Evolutionary conservation across 371 early-diverging fungal genomes (phyloP).

Genomic region (Actinomortierella ambigua): DNA sequence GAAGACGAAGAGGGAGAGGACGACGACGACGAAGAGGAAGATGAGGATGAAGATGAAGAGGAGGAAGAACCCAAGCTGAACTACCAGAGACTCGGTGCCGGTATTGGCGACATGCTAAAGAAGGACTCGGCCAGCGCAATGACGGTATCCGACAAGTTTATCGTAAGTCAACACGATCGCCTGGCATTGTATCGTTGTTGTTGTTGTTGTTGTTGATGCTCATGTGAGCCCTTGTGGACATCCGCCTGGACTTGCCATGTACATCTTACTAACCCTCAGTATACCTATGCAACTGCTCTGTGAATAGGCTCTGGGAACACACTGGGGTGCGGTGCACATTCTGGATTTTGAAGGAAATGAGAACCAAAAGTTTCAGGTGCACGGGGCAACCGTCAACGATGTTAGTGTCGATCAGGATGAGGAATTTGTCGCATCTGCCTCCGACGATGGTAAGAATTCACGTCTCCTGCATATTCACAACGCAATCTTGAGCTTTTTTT

Average conservation of each 20-base stretch:
- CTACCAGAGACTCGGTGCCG: constrained; percentile 83
- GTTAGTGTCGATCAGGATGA: constrained; percentile 83
- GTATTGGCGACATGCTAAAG: constrained; percentile 75
- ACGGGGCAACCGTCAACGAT: constrained; percentile 84
- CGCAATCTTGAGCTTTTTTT: no score
- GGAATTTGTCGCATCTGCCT: constrained; percentile 90
- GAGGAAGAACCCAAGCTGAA: constrained; percentile 89
- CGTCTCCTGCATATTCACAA: constrained; percentile 2
- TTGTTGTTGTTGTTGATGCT: no score
- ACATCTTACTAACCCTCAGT: neutral
- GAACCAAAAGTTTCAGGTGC: constrained; percentile 76
- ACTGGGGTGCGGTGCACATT: constrained; percentile 90
- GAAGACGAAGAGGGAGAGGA: constrained; percentile 44
- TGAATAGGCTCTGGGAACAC: constrained; percentile 89
- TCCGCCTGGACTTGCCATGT: no score
- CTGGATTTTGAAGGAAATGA: constrained; percentile 92
- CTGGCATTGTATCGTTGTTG: no score
- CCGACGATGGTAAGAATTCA: constrained; percentile 83
- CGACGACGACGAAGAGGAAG: constrained; percentile 50
- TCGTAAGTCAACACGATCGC: constrained; percentile 57
- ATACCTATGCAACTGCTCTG: neutral
- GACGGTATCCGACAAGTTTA: constrained; percentile 79
- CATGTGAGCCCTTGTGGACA: no score
- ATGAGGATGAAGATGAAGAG: constrained; percentile 59
- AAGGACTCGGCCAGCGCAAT: constrained; percentile 86